phyloP scores from a whole-genome alignment of 805 yeast species.

The Cyberlindnera meyerae region DNA sequence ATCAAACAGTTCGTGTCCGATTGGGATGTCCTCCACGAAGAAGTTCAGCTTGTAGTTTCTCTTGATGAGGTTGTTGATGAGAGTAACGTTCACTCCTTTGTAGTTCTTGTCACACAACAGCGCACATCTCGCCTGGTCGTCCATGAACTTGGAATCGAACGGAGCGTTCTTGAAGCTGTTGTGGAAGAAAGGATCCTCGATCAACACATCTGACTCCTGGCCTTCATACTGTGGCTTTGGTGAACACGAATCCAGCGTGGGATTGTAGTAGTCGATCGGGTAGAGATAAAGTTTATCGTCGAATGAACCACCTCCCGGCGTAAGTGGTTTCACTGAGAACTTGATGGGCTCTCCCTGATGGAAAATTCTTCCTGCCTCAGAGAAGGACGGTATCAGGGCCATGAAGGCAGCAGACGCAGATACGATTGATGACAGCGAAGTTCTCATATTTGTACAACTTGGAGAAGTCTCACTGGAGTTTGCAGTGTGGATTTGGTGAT shows the following conservation, averaged over 20 bases:
- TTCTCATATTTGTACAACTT: too few species aligned
- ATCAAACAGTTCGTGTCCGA: constrained; percentile 28
- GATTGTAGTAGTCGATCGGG: constrained; percentile 23
- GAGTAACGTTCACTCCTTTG: constrained; percentile 21
- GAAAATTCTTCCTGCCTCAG: constrained; percentile 4
- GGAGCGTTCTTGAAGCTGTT: constrained; percentile 19
- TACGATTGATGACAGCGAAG: too few species aligned
- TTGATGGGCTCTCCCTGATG: constrained; percentile 18
- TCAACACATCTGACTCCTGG: constrained; percentile 2
- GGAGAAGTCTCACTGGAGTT: too few species aligned
- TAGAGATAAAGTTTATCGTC: constrained; percentile 23
- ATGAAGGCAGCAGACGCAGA: too few species aligned
- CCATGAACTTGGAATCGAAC: constrained; percentile 18
- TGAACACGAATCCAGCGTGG: constrained; percentile 19
- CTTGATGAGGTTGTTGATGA: constrained; percentile 25
- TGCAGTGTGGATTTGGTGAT: too few species aligned
- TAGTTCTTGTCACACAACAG: constrained; percentile 18
- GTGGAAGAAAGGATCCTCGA: constrained; percentile 14
- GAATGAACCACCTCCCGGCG: constrained; percentile 25
- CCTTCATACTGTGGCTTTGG: constrained; percentile 12
- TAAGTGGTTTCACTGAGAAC: constrained; percentile 20
- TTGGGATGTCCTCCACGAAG: constrained; percentile 28
- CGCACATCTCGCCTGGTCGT: constrained; percentile 10
- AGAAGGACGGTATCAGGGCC: too few species aligned
- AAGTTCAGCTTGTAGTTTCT: constrained; percentile 28